These are phyloP conservation scores for Colletotrichum orbiculare DNA, from an alignment of 2,329 filamentous ascomycete species.

Conservation along the genomic window DNA sequence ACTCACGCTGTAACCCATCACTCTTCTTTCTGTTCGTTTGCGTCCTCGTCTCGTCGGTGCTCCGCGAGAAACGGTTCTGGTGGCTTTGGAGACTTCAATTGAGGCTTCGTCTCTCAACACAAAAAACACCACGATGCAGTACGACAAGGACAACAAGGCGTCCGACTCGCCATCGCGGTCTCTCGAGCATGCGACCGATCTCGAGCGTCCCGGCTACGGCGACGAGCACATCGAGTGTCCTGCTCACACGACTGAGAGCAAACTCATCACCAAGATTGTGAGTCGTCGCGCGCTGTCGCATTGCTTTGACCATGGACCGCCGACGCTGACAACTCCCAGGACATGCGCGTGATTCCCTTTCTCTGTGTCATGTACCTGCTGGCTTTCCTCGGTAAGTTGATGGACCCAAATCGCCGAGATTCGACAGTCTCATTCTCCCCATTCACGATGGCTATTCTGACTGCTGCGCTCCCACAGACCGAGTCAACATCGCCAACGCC, in stretches of 20 bases:
- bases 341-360: constrained; percentile 77
- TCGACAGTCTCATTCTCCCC: not conserved
- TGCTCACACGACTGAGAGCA: constrained; percentile 69
- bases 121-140: constrained; percentile 10
- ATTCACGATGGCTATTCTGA: not conserved
- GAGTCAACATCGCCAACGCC: constrained; percentile 85
- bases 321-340: not conserved
- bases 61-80: constrained; percentile 6
- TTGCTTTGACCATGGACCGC: no score
- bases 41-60: not conserved
- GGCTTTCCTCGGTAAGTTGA: constrained; percentile 68
- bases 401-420: not conserved
- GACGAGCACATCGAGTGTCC: constrained; percentile 51
- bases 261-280: constrained; percentile 74
- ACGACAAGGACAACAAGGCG: constrained; percentile 26
- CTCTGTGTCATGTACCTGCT: constrained; percentile 78
- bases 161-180: constrained; percentile 27
- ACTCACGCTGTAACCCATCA: not conserved
- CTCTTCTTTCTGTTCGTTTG: not conserved
- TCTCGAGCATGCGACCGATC: constrained; percentile 29
- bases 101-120: not conserved
- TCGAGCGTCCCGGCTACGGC: constrained; percentile 17
- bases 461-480: constrained; percentile 51
- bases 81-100: constrained; percentile 6
- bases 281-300: not conserved